A percentile compares a stretch with the other conserved stretches of the same genome.
phyloP scores from a whole-genome alignment of 148 eudicot genomes.

The Fagopyrum homotropicum region DNA sequence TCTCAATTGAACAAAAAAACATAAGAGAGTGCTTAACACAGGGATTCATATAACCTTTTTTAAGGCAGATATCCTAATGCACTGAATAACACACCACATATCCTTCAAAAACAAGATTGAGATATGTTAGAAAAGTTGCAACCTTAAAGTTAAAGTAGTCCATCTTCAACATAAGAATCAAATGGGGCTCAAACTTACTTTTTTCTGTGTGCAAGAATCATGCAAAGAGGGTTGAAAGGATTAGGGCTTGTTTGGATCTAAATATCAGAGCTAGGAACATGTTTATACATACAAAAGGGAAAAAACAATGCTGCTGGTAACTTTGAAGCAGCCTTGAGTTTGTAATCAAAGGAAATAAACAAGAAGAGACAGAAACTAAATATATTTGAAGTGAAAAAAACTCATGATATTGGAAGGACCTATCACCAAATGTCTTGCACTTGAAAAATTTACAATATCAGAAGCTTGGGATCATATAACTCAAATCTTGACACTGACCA shows the following conservation, averaged over 20 bases:
- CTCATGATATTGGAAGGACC: background rate
- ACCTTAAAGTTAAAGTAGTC: too few species aligned
- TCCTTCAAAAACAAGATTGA: constrained; percentile 3
- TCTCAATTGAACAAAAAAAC: background rate
- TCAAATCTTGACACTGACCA: background rate
- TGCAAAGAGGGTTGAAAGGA: too few species aligned
- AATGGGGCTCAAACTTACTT: too few species aligned
- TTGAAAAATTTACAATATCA: constrained; percentile 2
- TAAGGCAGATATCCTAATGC: background rate
- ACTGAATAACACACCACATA: background rate
- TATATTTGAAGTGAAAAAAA: background rate
- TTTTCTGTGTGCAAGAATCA: too few species aligned
- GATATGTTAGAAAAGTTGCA: background rate
- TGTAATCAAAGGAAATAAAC: constrained; percentile 2
- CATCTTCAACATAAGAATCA: too few species aligned
- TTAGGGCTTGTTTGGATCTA: background rate
- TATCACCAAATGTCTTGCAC: background rate
- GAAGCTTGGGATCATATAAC: background rate
- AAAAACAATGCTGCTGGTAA: background rate
- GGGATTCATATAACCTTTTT: constrained; percentile 3
- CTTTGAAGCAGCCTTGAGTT: constrained; percentile 2
- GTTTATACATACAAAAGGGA: background rate
- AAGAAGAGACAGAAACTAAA: background rate
- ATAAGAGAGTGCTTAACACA: background rate
- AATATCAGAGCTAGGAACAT: background rate